These are phyloP conservation scores for Nannizziopsis arthrosporioides DNA, from an alignment of 2,329 filamentous ascomycete species.

Conservation along the genomic window DNA sequence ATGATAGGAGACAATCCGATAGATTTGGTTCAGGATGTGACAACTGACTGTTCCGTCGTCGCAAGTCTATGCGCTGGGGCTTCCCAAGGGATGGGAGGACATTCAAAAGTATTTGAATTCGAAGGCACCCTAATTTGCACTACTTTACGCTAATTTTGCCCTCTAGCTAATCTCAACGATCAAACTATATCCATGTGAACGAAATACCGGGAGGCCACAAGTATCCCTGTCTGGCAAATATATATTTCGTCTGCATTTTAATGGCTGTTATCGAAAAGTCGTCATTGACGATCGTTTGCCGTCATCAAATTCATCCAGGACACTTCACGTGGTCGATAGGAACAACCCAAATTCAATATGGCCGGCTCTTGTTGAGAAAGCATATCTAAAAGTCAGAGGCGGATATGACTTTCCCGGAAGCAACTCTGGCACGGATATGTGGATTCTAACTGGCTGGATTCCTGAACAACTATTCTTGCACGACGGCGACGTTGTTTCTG, in stretches of 20 bases:
- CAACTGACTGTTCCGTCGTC: constrained; percentile 93
- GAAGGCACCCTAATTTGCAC: no score
- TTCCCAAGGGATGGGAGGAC: constrained; percentile 56
- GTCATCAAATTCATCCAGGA: constrained; percentile 56
- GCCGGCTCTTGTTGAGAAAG: constrained; percentile 90
- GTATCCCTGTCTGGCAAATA: constrained; percentile 78
- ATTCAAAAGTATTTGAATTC: constrained; percentile 47
- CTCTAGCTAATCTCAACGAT: constrained; percentile 48
- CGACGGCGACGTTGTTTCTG: constrained; percentile 65
- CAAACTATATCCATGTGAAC: constrained; percentile 65
- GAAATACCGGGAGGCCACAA: constrained; percentile 44
- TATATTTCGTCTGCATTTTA: constrained; percentile 85
- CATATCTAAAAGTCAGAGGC: constrained; percentile 86
- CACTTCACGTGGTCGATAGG: constrained; percentile 77
- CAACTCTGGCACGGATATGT: constrained; percentile 90
- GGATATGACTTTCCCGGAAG: constrained; percentile 97
- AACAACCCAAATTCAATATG: constrained; percentile 72
- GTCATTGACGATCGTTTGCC: constrained; percentile 82
- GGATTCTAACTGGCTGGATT: constrained; percentile 89
- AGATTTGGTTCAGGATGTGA: constrained; percentile 88
- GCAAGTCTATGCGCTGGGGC: constrained; percentile 81
- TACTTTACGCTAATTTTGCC: background rate
- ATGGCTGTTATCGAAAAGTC: constrained; percentile 80
- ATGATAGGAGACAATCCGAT: constrained; percentile 51
- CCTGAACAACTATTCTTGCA: constrained; percentile 91